Evolutionary conservation across 1,284 basidiomycete species (phyloP), one percentile per base, ranked within the genome.

Genomic region (Pascua sp.): DNA sequence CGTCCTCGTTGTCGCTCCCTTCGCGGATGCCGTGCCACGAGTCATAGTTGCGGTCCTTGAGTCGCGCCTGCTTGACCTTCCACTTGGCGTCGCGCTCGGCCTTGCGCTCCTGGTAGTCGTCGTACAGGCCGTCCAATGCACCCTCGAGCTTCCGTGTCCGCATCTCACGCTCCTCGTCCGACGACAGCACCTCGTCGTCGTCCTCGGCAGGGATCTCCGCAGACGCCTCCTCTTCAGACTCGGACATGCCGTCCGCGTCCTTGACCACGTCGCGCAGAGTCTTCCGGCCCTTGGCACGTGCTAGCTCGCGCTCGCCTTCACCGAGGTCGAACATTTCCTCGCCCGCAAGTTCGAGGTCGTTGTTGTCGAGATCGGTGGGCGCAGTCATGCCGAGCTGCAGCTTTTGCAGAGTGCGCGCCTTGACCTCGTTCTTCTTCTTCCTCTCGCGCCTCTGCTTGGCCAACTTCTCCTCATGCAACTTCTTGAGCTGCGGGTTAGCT

Each of bases 371-470:
- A 74, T 94, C 96, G 63, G 97, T 93, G 62, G 98, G 96, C 9
- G 92, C 92, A 8, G 89, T 92, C 96, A 99, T 99, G 71, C 91
- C 88, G 47, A 98, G 83, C 75, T 98, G 96, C 84, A 98, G 90
- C 61, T 94, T 89, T 74, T 93, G 91, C 47, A 98, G 87, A 8
- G 91, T 91, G 62, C 87, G 85, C 40, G 86, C 82, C 77, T 90
- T 91, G 67, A 90, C 81, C 79, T 98, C 96, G 78, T 98, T 98
- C 9, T 87, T 86, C 42, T 86, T 84, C 60, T 92, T 86, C 57
- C 90, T 84, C 69, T 94, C 89, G 15, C 93, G 86, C 72, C 91
- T 91, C 39, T 84, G 79, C 57, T 86, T 85, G 38, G 86, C 83
- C 51, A 83, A 76, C 24, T 85, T 86, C 75, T 95, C 91, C 10